Base-by-base conservation (phyloP, 2,329 filamentous ascomycete genomes). In the Ophiobolus disseminans region DNA sequence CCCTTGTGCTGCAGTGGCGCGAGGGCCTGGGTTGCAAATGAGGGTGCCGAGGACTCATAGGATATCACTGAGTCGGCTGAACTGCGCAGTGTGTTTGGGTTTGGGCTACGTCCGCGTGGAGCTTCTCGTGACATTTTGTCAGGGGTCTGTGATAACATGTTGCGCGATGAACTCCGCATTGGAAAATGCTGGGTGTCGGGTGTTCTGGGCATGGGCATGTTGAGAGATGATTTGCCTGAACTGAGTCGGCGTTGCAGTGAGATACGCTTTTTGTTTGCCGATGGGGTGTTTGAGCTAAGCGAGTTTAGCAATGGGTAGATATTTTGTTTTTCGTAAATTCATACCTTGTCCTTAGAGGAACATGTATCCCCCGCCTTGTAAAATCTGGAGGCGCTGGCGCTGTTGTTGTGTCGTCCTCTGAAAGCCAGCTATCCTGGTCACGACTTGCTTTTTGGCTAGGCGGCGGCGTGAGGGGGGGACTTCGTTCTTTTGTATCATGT, bases 1-100 rank as follows among this genome's bases (percentile, higher is more conserved):
- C 70, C 70, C 40, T 76, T 77, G 16, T 70, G 72, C 53, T 80
- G 78, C n/a, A 80, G 54, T 2, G 78, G 71, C 5, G 73, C 68
- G 14, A 73, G 58, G 5, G 74, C 54, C 4, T 69, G 69, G 16
- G 60, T 68, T 32, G 58, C 48, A 30, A 70, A 54, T 5, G 72
- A 73, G 2, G 68, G 70, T 8, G 66, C 53, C n/a, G 52, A 38
- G 2, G 70, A 73, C 28, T 72, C 67, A 22, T 65, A 66, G 0
- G 72, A 73, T 9, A 66, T 63, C 30, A 73, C 56, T 1, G 72
- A 74, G 36, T 72, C 70, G 21, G 63, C 62, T 25, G 69, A 73
- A 51, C 70, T 72, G 60, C 60, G 38, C 62, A 65, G 53, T n/a
- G 46, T 53, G 5, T 49, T 51, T 14, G 62, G 59, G 32, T 53